Percentiles rank a stretch among this genome's conserved stretches.
These are phyloP conservation scores for Triticum timopheevii DNA, from an alignment of 176 grass and related monocot species.

Conservation along the genomic window DNA sequence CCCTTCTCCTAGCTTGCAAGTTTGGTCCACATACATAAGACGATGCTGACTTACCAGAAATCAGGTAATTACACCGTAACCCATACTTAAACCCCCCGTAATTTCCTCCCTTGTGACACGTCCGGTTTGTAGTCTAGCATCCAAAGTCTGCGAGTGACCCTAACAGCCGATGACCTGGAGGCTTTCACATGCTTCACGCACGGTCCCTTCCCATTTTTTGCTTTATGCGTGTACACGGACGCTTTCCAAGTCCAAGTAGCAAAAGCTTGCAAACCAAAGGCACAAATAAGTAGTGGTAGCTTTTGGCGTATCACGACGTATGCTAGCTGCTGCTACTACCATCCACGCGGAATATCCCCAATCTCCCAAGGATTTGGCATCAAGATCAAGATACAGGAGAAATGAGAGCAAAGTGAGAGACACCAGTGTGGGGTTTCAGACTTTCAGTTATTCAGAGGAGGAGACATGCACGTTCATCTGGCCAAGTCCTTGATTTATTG, in stretches of 20 bases:
- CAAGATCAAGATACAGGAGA: slow-evolving; percentile 17
- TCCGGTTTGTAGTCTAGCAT: slow-evolving; percentile 36
- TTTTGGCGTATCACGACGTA: slow-evolving; percentile 27
- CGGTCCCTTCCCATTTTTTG: not conserved
- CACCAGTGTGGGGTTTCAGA: not conserved
- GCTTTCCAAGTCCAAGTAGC: slow-evolving; percentile 26
- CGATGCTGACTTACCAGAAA: slow-evolving; percentile 25
- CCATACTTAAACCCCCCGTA: not conserved
- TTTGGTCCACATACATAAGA: not conserved
- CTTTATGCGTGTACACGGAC: not conserved
- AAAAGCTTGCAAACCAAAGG: slow-evolving; percentile 31
- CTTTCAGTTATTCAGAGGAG: not conserved
- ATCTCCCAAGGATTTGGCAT: slow-evolving; percentile 1
- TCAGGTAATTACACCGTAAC: not conserved
- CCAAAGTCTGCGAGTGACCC: slow-evolving; percentile 32
- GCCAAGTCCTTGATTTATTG: slow-evolving; percentile 21
- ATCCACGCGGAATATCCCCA: slow-evolving; percentile 26
- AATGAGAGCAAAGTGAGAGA: not conserved
- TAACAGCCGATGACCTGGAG: slow-evolving; percentile 17
- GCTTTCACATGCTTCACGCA: slow-evolving; percentile 56
- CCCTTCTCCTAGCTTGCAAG: not conserved
- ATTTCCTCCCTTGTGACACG: slow-evolving; percentile 28
- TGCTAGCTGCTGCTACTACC: not conserved
- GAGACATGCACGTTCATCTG: not conserved
- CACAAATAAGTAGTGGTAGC: not conserved